Conservation (phyloP, 495 filamentous ascomycete genomes). For the Rusavskia elegans region DNA sequence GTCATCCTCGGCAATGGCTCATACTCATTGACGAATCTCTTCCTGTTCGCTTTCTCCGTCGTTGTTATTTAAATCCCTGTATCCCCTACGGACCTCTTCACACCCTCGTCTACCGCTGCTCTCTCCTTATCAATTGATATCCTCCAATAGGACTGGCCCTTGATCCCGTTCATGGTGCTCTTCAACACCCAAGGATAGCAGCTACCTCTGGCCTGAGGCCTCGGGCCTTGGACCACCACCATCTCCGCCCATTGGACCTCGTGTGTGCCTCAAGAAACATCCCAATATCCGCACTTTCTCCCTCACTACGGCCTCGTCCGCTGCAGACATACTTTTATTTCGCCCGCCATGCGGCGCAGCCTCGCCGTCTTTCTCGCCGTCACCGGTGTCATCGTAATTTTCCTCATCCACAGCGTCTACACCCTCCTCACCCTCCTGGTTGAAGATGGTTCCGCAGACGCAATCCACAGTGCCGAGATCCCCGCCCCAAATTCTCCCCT, state of each 20-base stretch:
- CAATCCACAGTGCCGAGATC: constrained; percentile 46
- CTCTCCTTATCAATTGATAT: neutral
- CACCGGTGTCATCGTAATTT: constrained; percentile 40
- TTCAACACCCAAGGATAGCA: neutral
- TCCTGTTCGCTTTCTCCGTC: too few species aligned
- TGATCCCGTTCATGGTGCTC: neutral
- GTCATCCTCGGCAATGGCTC: too few species aligned
- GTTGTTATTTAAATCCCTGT: too few species aligned
- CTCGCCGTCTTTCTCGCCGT: constrained; percentile 45
- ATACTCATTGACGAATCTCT: too few species aligned
- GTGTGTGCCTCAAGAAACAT: neutral
- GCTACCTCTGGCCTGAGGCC: neutral
- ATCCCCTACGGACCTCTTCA: too few species aligned
- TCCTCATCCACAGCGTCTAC: constrained; percentile 45
- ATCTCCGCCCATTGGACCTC: neutral
- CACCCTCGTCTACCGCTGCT: too few species aligned
- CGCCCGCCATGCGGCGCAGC: constrained; percentile 39
- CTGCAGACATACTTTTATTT: constrained; percentile 14
- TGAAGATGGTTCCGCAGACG: constrained; percentile 49
- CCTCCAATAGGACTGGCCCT: too few species aligned
- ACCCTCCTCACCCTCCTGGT: constrained; percentile 48
- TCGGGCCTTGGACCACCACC: neutral
- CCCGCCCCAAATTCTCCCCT: constrained; percentile 46
- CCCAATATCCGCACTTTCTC: neutral
- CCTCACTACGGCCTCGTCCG: neutral